phyloP scores from a whole-genome alignment of 805 yeast species.

The Kuraishia hungarica region DNA sequence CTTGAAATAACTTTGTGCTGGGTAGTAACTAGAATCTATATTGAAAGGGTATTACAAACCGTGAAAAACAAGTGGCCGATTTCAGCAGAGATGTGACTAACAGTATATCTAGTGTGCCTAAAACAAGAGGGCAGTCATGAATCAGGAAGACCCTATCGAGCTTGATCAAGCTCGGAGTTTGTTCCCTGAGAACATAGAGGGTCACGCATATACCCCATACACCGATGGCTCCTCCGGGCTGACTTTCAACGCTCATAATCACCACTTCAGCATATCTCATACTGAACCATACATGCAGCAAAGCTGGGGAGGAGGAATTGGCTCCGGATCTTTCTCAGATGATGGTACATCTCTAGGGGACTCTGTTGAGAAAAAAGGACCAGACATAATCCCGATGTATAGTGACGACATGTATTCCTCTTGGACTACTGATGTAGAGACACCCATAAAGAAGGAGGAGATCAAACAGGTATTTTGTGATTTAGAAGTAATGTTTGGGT shows the following conservation, averaged over 20 bases:
- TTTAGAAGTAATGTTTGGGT: constrained; percentile 64
- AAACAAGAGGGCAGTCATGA: neutral
- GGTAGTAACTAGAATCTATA: too few species aligned
- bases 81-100: neutral
- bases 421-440: constrained; percentile 52
- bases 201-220: neutral
- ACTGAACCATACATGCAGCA: neutral
- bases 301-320: neutral
- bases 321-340: neutral
- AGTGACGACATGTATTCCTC: constrained; percentile 40
- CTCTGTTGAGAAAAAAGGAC: neutral
- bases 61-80: neutral
- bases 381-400: neutral
- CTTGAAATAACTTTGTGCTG: too few species aligned
- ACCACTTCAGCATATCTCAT: neutral
- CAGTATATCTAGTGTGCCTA: neutral
- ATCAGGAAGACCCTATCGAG: neutral
- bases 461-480: constrained; percentile 54
- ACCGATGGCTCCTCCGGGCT: neutral
- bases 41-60: too few species aligned
- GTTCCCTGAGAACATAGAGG: neutral
- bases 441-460: constrained; percentile 63
- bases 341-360: neutral
- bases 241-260: neutral
- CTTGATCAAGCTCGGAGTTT: neutral